Conservation (phyloP, 768 basidiomycete species). For the Harrya chromipes region DNA sequence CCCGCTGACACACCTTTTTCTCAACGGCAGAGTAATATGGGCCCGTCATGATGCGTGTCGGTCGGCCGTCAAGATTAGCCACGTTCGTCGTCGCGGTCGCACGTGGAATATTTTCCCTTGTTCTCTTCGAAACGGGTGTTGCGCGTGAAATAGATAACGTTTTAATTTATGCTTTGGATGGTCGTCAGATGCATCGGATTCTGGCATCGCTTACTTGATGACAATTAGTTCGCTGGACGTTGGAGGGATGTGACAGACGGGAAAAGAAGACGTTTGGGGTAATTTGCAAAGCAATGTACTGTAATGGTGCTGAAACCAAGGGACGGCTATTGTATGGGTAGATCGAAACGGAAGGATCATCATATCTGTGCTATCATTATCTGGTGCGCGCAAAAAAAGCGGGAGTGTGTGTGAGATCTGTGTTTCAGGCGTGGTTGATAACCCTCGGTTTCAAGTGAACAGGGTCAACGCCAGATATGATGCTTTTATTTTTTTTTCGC, state of each 20-base stretch:
- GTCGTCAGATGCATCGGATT: conserved; percentile 5
- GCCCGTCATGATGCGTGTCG: no score
- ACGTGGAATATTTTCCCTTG: neutral
- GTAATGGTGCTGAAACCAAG: conserved; percentile 12
- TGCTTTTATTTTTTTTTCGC: conserved; percentile 6
- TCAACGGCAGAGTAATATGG: no score
- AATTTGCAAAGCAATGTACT: conserved; percentile 14
- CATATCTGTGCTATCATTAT: conserved; percentile 9
- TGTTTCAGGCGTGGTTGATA: conserved; percentile 16
- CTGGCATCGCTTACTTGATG: conserved; percentile 7
- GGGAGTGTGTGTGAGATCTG: neutral
- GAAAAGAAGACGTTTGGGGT: conserved; percentile 9
- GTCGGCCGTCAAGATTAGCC: neutral
- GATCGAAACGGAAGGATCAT: no score
- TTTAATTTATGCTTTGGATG: conserved; percentile 2
- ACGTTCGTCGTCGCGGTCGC: neutral
- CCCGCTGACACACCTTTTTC: no score
- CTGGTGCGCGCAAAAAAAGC: neutral
- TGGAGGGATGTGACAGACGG: no score
- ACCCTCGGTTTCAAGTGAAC: conserved; percentile 17
- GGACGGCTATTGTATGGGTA: neutral
- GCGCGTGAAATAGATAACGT: neutral
- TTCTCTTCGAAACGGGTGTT: conserved; percentile 1
- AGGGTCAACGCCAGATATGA: conserved; percentile 4
- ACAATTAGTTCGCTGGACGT: no score